Evolutionary conservation across 2,329 filamentous ascomycete species (phyloP).

Genomic region (Rutstroemia sp.): DNA sequence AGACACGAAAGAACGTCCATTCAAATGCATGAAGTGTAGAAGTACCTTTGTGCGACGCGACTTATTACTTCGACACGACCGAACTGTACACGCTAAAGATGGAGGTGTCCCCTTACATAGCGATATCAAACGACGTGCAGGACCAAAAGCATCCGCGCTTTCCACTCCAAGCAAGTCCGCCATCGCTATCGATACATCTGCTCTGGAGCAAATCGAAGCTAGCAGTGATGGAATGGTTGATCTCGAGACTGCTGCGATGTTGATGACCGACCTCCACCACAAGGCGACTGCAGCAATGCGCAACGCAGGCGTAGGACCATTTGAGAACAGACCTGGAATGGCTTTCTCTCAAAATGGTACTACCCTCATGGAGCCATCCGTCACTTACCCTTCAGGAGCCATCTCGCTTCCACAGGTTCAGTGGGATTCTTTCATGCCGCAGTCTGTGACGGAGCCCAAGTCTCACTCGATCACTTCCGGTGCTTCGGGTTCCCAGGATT

Average conservation of each 20-base stretch:
- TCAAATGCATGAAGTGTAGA: conserved; percentile 97
- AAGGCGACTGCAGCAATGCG: conserved; percentile 76
- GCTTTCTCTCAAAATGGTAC: conserved; percentile 66
- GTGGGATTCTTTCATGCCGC: conserved; percentile 83
- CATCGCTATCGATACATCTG: conserved; percentile 75
- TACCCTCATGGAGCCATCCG: conserved; percentile 68
- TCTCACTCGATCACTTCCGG: conserved; percentile 65
- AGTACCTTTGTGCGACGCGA: conserved; percentile 98
- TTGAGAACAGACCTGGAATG: conserved; percentile 52
- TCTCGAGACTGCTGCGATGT: conserved; percentile 94
- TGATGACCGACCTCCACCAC: conserved; percentile 96
- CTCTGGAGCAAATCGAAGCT: conserved; percentile 87
- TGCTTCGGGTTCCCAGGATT: conserved; percentile 61
- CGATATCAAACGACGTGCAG: conserved; percentile 80
- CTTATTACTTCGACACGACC: conserved; percentile 90
- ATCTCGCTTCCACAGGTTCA: conserved; percentile 80
- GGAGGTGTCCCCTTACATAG: conserved; percentile 89
- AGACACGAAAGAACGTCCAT: conserved; percentile 98
- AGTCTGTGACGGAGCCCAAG: conserved; percentile 62
- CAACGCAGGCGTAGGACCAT: conserved; percentile 42
- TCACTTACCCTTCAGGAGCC: conserved; percentile 69
- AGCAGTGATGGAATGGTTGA: conserved; percentile 88
- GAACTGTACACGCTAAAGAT: conserved; percentile 97
- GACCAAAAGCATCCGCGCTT: conserved; percentile 58
- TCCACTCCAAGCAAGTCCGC: conserved; percentile 66